Base-by-base conservation (phyloP, 768 basidiomycete species). In the Boletus tylopilopsis region DNA sequence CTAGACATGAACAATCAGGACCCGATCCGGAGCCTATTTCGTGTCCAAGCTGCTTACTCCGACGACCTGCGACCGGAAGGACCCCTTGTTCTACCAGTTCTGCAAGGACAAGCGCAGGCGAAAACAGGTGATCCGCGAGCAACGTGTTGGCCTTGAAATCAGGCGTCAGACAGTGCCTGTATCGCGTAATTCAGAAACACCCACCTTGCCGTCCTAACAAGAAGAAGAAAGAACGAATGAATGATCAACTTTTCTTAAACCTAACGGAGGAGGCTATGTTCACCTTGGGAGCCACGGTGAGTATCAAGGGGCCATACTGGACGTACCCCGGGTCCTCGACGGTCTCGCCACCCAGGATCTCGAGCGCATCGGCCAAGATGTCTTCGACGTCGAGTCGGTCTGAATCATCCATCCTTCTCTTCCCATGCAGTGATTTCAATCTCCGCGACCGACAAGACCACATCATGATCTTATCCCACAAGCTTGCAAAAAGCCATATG, bases 121-220 rank as follows among this genome's bases (percentile, higher is more conserved):
- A 87, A 62, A 87, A 88, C 4, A 87, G 71, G 53, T 85, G 83
- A 64, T 88, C 85, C 42, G 85, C 86, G 19, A 88, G 71, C 10
- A 87, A 72, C 13, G 83, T 85, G 52, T 80, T 85, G 24, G 85
- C 82, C 84, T 87, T 63, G 33, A 1, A 39, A 18, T 39, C 29
- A 45, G 36, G 12, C 15, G 3, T 34, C 36, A 32, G 27, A 35
- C 16, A 12, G 25, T 19, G 6, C 41, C 19, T 39, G 35, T 18
- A 64, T 53, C 22, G 35, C 50, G 49, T 33, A 42, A 49, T 11
- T 33, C 29, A 16, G 51, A 25, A 16, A 42, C 35, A 66, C 71
- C 54, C 61, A 82, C 81, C 74, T 83, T 83, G 56, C 80, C 80
- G 71, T 80, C 78, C 82, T 84, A 43, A 44, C 43, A 16, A 24